Conservation (phyloP, 78 protist species). For the Monosiga brevicollis region DNA sequence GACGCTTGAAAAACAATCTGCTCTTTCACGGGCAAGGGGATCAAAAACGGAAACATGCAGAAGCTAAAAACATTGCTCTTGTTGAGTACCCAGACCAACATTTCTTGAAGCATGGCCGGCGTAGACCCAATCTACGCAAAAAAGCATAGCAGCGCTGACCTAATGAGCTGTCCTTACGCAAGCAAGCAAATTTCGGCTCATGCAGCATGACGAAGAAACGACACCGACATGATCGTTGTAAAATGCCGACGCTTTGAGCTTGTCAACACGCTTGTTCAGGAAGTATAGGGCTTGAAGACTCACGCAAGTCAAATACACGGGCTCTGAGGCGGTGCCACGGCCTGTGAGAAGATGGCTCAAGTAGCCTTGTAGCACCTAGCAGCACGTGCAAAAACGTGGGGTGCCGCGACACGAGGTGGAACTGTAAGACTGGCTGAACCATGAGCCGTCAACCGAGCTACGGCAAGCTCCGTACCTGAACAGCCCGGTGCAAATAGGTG, state of each 20-base stretch:
- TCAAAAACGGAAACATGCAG: background rate
- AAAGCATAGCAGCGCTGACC: background rate
- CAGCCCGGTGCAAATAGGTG: too few species aligned
- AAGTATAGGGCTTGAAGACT: too few species aligned
- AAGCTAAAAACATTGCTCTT: background rate
- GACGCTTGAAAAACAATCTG: background rate
- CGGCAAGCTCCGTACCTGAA: too few species aligned
- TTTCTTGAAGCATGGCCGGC: background rate
- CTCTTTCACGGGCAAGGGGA: background rate
- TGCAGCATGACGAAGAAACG: background rate
- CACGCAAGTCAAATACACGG: too few species aligned
- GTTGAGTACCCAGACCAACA: background rate
- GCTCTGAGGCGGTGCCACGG: too few species aligned
- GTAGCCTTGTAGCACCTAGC: too few species aligned
- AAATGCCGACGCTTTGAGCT: background rate
- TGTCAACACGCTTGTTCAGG: too few species aligned
- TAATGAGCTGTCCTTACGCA: background rate
- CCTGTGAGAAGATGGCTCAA: too few species aligned
- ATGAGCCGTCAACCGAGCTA: too few species aligned
- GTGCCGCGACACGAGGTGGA: too few species aligned
- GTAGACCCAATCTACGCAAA: background rate
- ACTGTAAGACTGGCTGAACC: too few species aligned
- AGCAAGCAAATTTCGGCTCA: background rate
- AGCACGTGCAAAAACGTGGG: too few species aligned
- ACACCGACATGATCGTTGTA: background rate